Evolutionary conservation across 2,329 filamentous ascomycete genomes (phyloP).

Genomic region (Cercospora zeae-maydis): DNA sequence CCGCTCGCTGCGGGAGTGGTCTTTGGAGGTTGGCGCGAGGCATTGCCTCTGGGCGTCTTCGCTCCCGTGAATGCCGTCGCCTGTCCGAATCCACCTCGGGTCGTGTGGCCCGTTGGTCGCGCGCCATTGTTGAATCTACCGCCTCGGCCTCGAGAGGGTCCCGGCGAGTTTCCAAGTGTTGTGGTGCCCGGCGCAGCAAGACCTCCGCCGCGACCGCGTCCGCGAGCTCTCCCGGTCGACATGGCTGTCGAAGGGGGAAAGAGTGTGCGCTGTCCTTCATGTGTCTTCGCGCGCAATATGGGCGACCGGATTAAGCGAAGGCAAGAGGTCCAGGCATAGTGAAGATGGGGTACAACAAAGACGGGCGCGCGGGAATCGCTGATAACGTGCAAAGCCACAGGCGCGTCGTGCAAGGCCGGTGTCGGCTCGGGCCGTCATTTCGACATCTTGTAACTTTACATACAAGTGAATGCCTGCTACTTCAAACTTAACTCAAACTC

Average conservation of each 20-base stretch:
- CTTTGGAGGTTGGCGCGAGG: conserved; percentile 2
- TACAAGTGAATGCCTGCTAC: neutral
- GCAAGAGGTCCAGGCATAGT: conserved; percentile 6
- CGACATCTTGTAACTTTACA: no score
- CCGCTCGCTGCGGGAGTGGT: conserved; percentile 1
- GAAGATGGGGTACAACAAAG: conserved; percentile 4
- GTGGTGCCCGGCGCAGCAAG: conserved; percentile 12
- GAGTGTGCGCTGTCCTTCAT: conserved; percentile 17
- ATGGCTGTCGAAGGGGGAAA: conserved; percentile 23
- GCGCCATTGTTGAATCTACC: conserved; percentile 4
- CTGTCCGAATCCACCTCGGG: conserved; percentile 6
- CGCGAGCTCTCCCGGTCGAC: conserved; percentile 22
- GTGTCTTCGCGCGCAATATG: conserved; percentile 10
- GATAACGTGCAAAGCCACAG: neutral
- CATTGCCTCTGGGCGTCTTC: conserved; percentile 5
- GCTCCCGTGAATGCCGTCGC: neutral
- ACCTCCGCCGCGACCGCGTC: conserved; percentile 21
- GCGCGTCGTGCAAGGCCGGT: neutral
- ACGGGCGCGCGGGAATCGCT: neutral
- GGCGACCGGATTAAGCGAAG: conserved; percentile 5
- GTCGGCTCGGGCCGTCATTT: neutral
- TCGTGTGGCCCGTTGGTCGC: conserved; percentile 5
- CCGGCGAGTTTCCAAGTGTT: conserved; percentile 1
- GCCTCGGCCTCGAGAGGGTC: conserved; percentile 9
- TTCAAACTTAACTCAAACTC: neutral